A percentile compares a stretch with the other conserved stretches of the same genome.
phyloP scores from a whole-genome alignment of 495 filamentous ascomycete species.

The Podospora fimiseda region DNA sequence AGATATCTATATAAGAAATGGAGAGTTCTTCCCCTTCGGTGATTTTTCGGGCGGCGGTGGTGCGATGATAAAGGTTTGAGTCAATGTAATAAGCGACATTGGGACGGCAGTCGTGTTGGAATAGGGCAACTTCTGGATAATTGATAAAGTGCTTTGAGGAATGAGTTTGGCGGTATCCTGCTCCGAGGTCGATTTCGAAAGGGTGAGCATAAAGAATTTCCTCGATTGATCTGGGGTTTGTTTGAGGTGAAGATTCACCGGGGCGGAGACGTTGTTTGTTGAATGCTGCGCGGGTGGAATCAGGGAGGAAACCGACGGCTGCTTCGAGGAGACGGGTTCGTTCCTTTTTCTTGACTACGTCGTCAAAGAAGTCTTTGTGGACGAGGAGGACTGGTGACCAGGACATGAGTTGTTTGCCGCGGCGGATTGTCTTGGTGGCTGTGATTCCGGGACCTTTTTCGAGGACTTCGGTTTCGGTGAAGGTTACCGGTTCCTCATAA shows the following conservation, averaged over 20 bases:
- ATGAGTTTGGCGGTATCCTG: neutral
- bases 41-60: slow-evolving; percentile 25
- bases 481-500: slow-evolving; percentile 5
- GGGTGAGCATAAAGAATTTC: slow-evolving; percentile 25
- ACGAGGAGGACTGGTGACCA: slow-evolving; percentile 28
- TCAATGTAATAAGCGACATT: slow-evolving; percentile 31
- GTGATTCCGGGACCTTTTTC: slow-evolving; percentile 23
- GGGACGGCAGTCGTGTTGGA: slow-evolving; percentile 33
- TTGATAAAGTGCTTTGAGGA: slow-evolving; percentile 25
- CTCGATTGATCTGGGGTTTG: slow-evolving; percentile 15
- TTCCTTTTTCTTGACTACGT: slow-evolving; percentile 16
- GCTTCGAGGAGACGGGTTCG: slow-evolving; percentile 22
- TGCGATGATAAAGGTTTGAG: slow-evolving; percentile 16
- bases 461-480: slow-evolving; percentile 15
- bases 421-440: slow-evolving; percentile 19
- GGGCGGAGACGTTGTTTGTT: slow-evolving; percentile 16
- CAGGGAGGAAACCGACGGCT: slow-evolving; percentile 27
- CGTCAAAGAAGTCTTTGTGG: slow-evolving; percentile 24
- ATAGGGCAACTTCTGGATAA: slow-evolving; percentile 22
- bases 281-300: slow-evolving; percentile 17
- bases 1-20: slow-evolving; percentile 26
- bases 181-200: slow-evolving; percentile 27
- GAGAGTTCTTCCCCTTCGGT: slow-evolving; percentile 28
- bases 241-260: neutral
- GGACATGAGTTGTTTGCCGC: slow-evolving; percentile 24